Evolutionary conservation across 768 basidiomycete genomes (phyloP), one percentile per base, ranked within the genome.

Genomic region (Amylocystis lapponica): DNA sequence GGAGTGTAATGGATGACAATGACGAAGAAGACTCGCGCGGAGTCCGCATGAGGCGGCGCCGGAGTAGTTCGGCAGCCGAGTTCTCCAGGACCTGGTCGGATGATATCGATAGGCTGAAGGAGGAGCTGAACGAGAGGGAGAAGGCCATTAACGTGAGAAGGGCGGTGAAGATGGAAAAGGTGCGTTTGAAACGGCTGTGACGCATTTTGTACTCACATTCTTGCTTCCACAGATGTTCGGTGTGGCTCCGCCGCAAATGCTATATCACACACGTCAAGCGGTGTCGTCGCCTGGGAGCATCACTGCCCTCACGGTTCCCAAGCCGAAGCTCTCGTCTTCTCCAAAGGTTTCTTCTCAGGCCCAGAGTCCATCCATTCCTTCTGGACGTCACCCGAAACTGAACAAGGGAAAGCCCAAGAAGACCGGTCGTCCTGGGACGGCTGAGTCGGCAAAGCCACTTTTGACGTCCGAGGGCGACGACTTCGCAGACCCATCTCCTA

Each of bases 101-200:
- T 38, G 71, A 75, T 26, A 58, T 75, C 29, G 84, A 86, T 48
- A 70, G 83, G 25, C 60, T 80, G 32, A 84, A 76, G 61, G 83
- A 79, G 57, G 82, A 86, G 46, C 70, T 91, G 36, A 73, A 79
- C 53, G 78, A 78, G 22, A 71, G 66, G 50, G 86, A 90, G 58
- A 88, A 87, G 66, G 82, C 83, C 12, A 75, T 83, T 56, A 86
- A 85, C 54, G 86, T 92, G 35, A 73, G 80, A 37, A 67, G 89
- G 39, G 87, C 86, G 29, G 72, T 81, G 57, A 92, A 91, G 65
- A 90, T 92, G 86, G 86, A 90, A 64, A 83, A 85, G 78, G 88
- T 85, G 43, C 23, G 71, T 58, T 30, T 39, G 21, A 38, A 11
- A 12, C 30, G 14, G 17, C 36, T 3, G 5, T 36, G 39, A 17